Base-by-base conservation (phyloP, 352 stramenopile genomes). In the Phytopythium aichiense region DNA sequence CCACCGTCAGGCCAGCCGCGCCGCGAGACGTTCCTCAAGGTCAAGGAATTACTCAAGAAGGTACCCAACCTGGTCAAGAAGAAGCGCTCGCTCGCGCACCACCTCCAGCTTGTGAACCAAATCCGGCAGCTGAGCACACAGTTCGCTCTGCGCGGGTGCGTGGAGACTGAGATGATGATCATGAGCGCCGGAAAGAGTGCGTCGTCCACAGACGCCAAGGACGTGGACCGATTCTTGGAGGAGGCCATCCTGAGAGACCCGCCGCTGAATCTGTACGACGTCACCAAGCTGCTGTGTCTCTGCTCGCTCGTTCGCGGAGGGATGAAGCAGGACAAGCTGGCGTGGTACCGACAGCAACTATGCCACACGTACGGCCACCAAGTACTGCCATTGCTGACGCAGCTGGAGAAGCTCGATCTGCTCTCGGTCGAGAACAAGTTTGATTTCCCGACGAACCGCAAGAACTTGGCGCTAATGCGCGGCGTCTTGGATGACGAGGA, bases 311-410 rank as follows among this genome's bases (percentile, higher is more conserved):
- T 91, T 20, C 71, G 77, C 4, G 83, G 81, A 7, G 85, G 85
- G 2, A 66, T 92, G 25, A 87, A 89, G 30, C 66, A 65, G 5
- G 77, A 87, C 31, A 72, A 64, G 4, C 62, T 95, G 11, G 66
- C 72, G 20, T 88, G 77, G 78, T 89, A 89, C 62, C 79, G 83
- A 16, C 74, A 83, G 40, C 84, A 93, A 51, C 69, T 96, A 18
- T 92, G 84, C 48, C 84, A 96, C 53, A 89, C 78, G n/a, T 93
- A 94, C 57, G 87, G 87, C 16, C 76, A 92, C 54, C 66, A 87
- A 11, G 63, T 91, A 13, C 59, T 94, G 16, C 79, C 84, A 8
- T 58, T 91, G 28, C 71, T 94, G 22, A 66, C 89, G 28, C 84
- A 87, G 57, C 68, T 94, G 4, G 80, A 92, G 56, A 88, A 88